These are phyloP conservation scores for Debaryomyces hansenii DNA, from an alignment of 805 yeast genomes.

Conservation along the genomic window DNA sequence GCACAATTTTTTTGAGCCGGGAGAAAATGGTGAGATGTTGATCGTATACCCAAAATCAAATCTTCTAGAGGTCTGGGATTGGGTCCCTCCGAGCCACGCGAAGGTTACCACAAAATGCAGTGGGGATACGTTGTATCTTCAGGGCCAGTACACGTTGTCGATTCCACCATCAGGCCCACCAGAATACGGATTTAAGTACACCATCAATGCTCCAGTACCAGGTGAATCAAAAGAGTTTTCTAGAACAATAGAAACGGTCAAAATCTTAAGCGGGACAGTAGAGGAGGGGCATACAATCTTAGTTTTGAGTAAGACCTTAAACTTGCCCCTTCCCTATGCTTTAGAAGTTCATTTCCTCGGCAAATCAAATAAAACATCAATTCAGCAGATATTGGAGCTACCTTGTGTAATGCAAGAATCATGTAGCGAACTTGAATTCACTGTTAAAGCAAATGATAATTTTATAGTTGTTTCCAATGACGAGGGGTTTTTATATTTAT, in stretches of 20 bases:
- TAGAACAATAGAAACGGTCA: conserved; percentile 7
- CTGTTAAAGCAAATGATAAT: conserved; percentile 18
- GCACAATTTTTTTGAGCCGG: conserved; percentile 19
- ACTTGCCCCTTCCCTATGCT: background rate
- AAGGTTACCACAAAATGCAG: conserved; percentile 11
- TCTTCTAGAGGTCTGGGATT: conserved; percentile 35
- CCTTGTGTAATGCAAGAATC: background rate
- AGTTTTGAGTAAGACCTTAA: background rate
- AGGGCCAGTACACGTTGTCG: conserved; percentile 11
- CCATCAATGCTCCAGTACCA: background rate
- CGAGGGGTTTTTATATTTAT: conserved; percentile 23
- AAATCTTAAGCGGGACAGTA: conserved; percentile 7
- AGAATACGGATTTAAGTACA: background rate
- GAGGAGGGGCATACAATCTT: conserved; percentile 8
- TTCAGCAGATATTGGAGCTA: background rate
- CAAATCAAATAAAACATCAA: background rate
- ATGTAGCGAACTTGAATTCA: background rate
- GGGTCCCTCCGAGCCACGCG: conserved; percentile 18
- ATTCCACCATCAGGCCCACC: background rate
- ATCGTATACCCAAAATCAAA: conserved; percentile 19
- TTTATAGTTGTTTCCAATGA: conserved; percentile 20
- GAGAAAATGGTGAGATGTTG: conserved; percentile 33
- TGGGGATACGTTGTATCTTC: conserved; percentile 24
- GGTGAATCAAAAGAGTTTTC: background rate
- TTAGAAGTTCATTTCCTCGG: background rate